A percentile compares a stretch with the other conserved stretches of the same genome.
phyloP scores from a whole-genome alignment of 768 basidiomycete species.

The Serendipita sp. region DNA sequence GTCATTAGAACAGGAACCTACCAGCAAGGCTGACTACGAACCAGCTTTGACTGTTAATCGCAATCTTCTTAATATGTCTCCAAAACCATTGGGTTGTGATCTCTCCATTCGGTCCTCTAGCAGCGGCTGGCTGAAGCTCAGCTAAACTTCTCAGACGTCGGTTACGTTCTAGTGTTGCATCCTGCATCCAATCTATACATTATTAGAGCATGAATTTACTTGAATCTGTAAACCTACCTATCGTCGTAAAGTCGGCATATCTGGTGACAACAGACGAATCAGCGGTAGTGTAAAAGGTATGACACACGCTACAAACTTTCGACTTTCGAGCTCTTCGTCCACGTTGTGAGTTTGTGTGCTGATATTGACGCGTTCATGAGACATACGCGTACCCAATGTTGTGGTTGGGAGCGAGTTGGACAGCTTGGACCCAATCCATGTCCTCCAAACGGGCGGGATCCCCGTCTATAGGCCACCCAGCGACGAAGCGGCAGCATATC shows the following conservation, averaged over 20 bases:
- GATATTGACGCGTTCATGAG: neutral
- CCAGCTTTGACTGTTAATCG: slow-evolving; percentile 76
- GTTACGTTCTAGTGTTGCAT: slow-evolving; percentile 77
- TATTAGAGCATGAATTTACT: slow-evolving; percentile 10
- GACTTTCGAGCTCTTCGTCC: neutral
- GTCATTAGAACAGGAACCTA: slow-evolving; percentile 24
- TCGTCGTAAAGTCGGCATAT: slow-evolving; percentile 57
- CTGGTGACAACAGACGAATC: neutral
- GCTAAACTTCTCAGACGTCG: slow-evolving; percentile 50
- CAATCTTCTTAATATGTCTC: slow-evolving; percentile 39
- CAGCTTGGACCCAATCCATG: neutral
- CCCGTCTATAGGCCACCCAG: neutral
- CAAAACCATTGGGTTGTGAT: slow-evolving; percentile 41
- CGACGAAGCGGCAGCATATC: neutral
- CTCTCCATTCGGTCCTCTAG: slow-evolving; percentile 32
- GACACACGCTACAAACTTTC: neutral
- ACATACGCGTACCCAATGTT: neutral
- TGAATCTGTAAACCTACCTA: slow-evolving; percentile 37
- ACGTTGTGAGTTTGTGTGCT: neutral
- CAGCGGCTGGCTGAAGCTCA: slow-evolving; percentile 23
- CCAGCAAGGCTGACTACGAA: slow-evolving; percentile 81
- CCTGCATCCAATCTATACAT: slow-evolving; percentile 83
- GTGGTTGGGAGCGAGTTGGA: too few relatives aligned
- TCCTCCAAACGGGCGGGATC: neutral
- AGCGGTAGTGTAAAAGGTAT: neutral